Base-by-base conservation (phyloP, 1,284 basidiomycete species). In the Polyporus tsugae region DNA sequence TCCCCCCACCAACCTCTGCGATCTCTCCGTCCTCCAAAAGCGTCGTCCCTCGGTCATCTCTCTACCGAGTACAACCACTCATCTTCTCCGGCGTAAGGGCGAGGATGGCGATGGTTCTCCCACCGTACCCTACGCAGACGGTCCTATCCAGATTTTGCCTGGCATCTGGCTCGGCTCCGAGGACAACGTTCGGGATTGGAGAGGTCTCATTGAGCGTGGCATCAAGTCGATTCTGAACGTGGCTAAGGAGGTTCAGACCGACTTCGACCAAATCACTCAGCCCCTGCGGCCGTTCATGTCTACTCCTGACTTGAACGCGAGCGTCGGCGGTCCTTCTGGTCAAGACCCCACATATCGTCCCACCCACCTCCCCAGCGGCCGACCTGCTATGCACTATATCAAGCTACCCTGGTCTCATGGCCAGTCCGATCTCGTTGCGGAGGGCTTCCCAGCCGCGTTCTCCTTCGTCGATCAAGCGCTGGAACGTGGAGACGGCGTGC, bases 361-460 rank as follows among this genome's bases (percentile, higher is more conserved):
- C 19, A 84, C 90, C 1, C 88, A 93, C 78, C 77, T 86, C 10
- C 82, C 86, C 33, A 88, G 84, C 60, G 91, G 89, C 60, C 85
- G 93, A 72, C 94, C 94, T 0, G 86, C 86, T 29, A 88, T 97
- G 83, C 90, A 95, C 78, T 98, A 98, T 79, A 90, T 96, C 79
- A 97, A 98, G 81, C 87, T 98, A 36, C 88, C 89, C 62, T 98
- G 97, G 97, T 96, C 95, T 42, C 97, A 99, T 80, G 95, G 95
- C 35, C 94, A 97, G 81, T 86, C 91, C 66, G 93, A 97, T 74
- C 88, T 99, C 62, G 94, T 96, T 69, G 78, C 89, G 57, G 79
- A 85, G 72, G 93, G 93, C 41, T 95, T 96, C 80, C 89, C 90
- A 72, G 86, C 87, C 22, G 94, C 92, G 0, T 93, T 97, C 85